These are phyloP conservation scores for Barnettozyma wickerhamii DNA, from an alignment of 805 yeast species.

Conservation along the genomic window DNA sequence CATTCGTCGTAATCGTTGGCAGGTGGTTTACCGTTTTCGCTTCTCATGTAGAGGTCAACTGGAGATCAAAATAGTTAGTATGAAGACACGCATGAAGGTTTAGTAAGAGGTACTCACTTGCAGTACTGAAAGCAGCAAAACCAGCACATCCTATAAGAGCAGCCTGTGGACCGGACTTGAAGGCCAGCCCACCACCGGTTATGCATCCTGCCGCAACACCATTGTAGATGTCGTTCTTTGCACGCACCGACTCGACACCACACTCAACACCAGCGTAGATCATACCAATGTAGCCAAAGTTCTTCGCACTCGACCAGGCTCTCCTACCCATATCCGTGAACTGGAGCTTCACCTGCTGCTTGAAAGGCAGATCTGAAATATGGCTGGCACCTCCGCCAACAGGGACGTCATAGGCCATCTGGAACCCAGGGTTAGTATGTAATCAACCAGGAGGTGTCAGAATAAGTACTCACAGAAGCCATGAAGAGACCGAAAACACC, in stretches of 20 bases:
- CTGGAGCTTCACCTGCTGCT: conserved; percentile 88
- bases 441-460: no score
- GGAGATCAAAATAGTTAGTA: conserved; percentile 11
- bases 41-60: conserved; percentile 76
- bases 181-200: conserved; percentile 94
- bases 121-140: conserved; percentile 91
- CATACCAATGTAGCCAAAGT: conserved; percentile 90
- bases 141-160: conserved; percentile 94
- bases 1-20: conserved; percentile 75
- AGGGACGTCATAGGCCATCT: conserved; percentile 80
- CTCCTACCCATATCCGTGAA: conserved; percentile 89
- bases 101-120: conserved; percentile 31
- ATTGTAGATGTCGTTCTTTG: conserved; percentile 87
- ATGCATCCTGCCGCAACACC: conserved; percentile 93
- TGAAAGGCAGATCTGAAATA: conserved; percentile 81
- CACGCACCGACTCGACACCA: conserved; percentile 77
- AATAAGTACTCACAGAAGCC: conserved; percentile 45
- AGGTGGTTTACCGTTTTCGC: conserved; percentile 83
- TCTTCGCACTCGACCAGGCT: conserved; percentile 85
- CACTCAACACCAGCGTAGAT: conserved; percentile 93
- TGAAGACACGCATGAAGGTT: background rate
- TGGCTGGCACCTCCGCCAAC: conserved; percentile 52
- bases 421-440: conserved; percentile 3
- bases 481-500: conserved; percentile 94
- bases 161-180: conserved; percentile 91